These are phyloP conservation scores for Mycena sanguinolenta DNA, from an alignment of 768 basidiomycete genomes.

Conservation along the genomic window DNA sequence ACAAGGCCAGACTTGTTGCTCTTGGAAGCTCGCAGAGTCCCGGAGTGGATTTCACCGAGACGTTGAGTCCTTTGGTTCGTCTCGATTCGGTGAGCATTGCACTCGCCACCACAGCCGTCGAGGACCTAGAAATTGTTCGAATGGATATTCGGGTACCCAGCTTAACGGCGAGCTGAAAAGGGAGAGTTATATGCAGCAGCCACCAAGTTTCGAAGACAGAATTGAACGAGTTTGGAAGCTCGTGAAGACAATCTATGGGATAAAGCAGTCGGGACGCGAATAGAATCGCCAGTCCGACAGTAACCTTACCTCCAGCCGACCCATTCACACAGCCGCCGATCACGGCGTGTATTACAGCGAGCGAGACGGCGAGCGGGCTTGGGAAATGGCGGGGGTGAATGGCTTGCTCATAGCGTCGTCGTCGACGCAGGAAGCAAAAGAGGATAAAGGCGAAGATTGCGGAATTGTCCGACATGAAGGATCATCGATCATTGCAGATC, in stretches of 20 bases:
- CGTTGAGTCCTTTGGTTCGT: conserved; percentile 18
- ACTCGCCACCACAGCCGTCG: conserved; percentile 17
- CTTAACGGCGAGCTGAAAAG: conserved; percentile 29
- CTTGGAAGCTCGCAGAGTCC: conserved; percentile 26
- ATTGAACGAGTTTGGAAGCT: conserved; percentile 17
- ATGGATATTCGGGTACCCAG: conserved; percentile 25
- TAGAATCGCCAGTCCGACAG: conserved; percentile 47
- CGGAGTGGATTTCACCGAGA: conserved; percentile 14
- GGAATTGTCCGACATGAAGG: conserved; percentile 21
- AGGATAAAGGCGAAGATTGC: conserved; percentile 28
- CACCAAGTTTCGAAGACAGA: conserved; percentile 22
- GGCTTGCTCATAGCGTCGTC: conserved; percentile 38
- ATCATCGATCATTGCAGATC: no score
- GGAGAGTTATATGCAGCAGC: conserved; percentile 29
- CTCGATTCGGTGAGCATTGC: not conserved
- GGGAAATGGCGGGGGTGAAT: conserved; percentile 47
- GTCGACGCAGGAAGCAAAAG: not conserved
- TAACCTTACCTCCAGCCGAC: conserved; percentile 37
- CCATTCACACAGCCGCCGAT: conserved; percentile 34
- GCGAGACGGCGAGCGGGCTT: conserved; percentile 13
- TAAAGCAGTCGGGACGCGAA: conserved; percentile 32
- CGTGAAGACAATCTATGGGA: conserved; percentile 19
- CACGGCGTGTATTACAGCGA: conserved; percentile 39
- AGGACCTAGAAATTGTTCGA: conserved; percentile 18
- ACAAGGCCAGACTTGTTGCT: conserved; percentile 27